Evolutionary conservation across 2,329 filamentous ascomycete species (phyloP).

Genomic region (Fusarium equiseti): DNA sequence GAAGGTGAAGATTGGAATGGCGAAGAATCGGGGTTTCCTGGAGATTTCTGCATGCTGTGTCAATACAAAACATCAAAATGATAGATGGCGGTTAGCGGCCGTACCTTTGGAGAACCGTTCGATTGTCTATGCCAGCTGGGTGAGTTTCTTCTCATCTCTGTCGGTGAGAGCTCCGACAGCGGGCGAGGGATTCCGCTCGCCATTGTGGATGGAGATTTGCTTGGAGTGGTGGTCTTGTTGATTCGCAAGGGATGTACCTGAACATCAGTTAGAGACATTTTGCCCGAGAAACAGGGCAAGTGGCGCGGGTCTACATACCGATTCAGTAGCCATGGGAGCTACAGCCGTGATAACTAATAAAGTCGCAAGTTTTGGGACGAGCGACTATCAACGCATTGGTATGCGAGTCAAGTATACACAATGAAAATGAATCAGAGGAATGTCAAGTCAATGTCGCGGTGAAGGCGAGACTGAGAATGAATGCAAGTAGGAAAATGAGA

Average conservation of each 20-base stretch:
- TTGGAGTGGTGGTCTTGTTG: conserved; percentile 71
- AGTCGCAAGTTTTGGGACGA: conserved; percentile 34
- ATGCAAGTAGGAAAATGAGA: conserved; percentile 46
- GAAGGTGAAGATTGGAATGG: conserved; percentile 88
- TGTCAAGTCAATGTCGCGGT: conserved; percentile 52
- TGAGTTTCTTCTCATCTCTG: conserved; percentile 89
- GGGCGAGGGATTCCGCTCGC: conserved; percentile 74
- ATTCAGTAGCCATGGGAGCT: conserved; percentile 53
- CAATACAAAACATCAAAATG: conserved; percentile 45
- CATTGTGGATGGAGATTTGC: conserved; percentile 73
- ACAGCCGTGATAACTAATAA: conserved; percentile 41
- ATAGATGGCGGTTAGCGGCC: conserved; percentile 27
- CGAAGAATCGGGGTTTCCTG: conserved; percentile 79
- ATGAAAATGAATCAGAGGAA: conserved; percentile 47
- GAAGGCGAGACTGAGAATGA: conserved; percentile 28
- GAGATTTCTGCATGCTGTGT: conserved; percentile 69
- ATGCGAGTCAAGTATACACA: conserved; percentile 45
- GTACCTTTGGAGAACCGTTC: conserved; percentile 54
- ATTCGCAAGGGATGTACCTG: conserved; percentile 85
- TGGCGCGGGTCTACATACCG: conserved; percentile 51
- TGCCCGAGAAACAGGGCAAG: conserved; percentile 29
- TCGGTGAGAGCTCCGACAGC: conserved; percentile 88
- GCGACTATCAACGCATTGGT: conserved; percentile 53
- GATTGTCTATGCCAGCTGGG: conserved; percentile 91
- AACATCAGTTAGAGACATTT: conserved; percentile 42